Evolutionary conservation across 2,329 filamentous ascomycete genomes (phyloP), one percentile per base, ranked within the genome.

Genomic region (Nemania bipapillata): DNA sequence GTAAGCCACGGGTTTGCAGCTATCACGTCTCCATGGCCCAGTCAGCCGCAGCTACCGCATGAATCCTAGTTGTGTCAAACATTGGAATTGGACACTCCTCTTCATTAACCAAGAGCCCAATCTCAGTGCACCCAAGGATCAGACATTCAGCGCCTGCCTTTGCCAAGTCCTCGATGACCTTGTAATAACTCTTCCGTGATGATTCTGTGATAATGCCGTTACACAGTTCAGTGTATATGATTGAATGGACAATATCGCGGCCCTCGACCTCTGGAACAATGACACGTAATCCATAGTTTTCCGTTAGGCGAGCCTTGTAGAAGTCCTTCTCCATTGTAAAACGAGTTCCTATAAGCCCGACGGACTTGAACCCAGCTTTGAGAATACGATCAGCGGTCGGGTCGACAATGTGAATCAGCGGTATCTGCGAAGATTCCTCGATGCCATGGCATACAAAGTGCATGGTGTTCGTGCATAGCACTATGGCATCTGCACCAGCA

Each of bases 281-380:
- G 26, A 74, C 71, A 11, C 61, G 50, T 35, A 74, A 45, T 22
- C 71, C 73, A 61, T 64, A 72, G 59, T 72, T 66, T n/a, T 70
- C 69, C 9, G 28, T 24, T 6, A 74, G 55, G n/a, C 71, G 66
- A 28, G 50, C 37, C 52, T 70, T 74, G 47, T 72, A 73, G 62
- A 74, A 74, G 30, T 73, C 70, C 63, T 74, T 69, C 45, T 73
- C 71, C 73, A 74, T 74, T 11, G 73, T 74, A 26, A 73, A 74
- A n/a, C 65, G 62, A n/a, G 73, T 74, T 30, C 73, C 72, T 5
- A 74, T 42, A 4, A 72, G 71, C 15, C 70, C 71, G 20, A 72
- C 63, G 4, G 67, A 66, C 11, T 62, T 60, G 28, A 66, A 72
- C 4, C 70, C 71, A 2, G 54, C 61, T 15, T 63, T 60, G 24